Evolutionary conservation across 331 rosid genomes (phyloP).

Genomic region (Pyrus hybrid): DNA sequence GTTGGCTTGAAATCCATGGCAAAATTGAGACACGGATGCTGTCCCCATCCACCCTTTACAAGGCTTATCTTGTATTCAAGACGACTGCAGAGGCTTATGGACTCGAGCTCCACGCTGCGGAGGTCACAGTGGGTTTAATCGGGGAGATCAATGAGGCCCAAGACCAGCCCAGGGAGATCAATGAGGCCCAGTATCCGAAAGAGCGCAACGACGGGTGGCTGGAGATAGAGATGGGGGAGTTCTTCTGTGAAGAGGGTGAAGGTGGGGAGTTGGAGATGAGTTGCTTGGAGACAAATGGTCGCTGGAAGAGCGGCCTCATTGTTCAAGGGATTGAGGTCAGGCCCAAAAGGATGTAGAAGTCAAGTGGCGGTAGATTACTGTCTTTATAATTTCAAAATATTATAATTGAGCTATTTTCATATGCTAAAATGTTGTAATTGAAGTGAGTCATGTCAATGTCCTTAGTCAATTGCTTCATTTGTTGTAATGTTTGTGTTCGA

Average conservation of each 20-base stretch:
- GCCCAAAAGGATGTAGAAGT: constrained; percentile 20
- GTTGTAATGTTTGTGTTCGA: too few species aligned
- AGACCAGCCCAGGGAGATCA: background rate
- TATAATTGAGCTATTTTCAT: too few species aligned
- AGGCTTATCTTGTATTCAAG: constrained; percentile 53
- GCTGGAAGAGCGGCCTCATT: constrained; percentile 51
- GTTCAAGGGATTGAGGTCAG: constrained; percentile 62
- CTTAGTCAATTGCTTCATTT: too few species aligned
- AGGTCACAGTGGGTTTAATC: constrained; percentile 27
- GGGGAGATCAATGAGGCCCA: constrained; percentile 23
- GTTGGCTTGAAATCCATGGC: constrained; percentile 50
- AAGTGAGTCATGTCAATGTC: too few species aligned
- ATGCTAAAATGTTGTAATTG: too few species aligned
- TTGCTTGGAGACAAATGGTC: constrained; percentile 20
- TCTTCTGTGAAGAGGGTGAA: constrained; percentile 29
- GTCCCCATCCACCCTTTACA: constrained; percentile 35
- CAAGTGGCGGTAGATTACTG: too few species aligned
- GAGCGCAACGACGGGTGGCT: constrained; percentile 50
- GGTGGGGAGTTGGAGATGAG: constrained; percentile 38
- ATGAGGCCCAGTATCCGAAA: constrained; percentile 6
- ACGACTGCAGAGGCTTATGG: constrained; percentile 15
- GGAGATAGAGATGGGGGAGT: constrained; percentile 58
- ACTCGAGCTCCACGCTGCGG: constrained; percentile 11
- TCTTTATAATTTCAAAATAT: too few species aligned
- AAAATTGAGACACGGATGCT: constrained; percentile 22